Evolutionary conservation across 2,329 filamentous ascomycete genomes (phyloP).

Genomic region (Fusarium albidum): DNA sequence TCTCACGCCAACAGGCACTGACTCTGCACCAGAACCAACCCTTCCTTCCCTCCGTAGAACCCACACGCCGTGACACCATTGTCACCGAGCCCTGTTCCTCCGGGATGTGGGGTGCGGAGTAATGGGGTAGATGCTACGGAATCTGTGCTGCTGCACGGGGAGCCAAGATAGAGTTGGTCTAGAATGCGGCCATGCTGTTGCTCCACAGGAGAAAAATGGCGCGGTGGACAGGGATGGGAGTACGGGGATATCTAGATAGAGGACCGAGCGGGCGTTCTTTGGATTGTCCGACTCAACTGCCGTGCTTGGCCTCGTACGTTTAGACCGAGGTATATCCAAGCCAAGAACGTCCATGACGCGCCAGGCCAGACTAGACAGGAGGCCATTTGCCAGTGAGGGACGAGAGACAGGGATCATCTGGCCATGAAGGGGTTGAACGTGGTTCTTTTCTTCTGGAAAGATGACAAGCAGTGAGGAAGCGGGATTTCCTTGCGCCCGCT

Average conservation of each 20-base stretch:
- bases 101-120: slow-evolving; percentile 28
- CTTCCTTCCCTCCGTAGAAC: not conserved
- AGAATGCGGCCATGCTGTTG: slow-evolving; percentile 4
- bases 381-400: not conserved
- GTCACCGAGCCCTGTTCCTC: slow-evolving; percentile 8
- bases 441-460: slow-evolving; percentile 9
- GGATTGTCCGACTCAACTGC: slow-evolving; percentile 1
- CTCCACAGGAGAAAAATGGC: not conserved
- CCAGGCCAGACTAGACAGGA: not conserved
- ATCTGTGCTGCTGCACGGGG: no score
- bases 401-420: not conserved
- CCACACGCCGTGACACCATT: not conserved
- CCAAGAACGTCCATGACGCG: slow-evolving; percentile 2
- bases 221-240: slow-evolving; percentile 2
- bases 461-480: no score
- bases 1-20: not conserved
- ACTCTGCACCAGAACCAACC: not conserved
- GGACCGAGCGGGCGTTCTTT: not conserved
- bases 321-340: not conserved
- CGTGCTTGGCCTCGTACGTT: slow-evolving; percentile 4
- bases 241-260: slow-evolving; percentile 3
- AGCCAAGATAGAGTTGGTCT: slow-evolving; percentile 29
- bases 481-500: slow-evolving; percentile 25
- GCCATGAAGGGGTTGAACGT: not conserved
- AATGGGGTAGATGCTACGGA: no score